phyloP scores from a whole-genome alignment of 768 basidiomycete genomes.

The Hypholoma sublateritium region DNA sequence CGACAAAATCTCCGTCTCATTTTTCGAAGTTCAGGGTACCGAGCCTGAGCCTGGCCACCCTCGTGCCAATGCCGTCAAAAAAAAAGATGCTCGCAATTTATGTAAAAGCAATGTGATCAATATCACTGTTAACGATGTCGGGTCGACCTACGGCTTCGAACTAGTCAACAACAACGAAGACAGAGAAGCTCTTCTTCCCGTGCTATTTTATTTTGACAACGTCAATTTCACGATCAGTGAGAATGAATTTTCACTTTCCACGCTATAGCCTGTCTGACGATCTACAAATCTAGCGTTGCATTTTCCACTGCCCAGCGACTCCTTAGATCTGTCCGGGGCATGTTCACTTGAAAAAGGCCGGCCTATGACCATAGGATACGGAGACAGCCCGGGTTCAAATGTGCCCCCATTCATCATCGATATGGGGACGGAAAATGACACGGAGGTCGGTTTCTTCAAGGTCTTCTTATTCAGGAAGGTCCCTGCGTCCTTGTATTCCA shows the following conservation, averaged over 20 bases:
- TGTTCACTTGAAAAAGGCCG: no score
- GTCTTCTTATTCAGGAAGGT: background rate
- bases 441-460: slow-evolving; percentile 3
- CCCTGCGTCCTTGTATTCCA: background rate
- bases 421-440: background rate
- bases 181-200: background rate
- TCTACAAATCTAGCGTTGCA: background rate
- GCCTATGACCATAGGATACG: slow-evolving; percentile 1
- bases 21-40: no score
- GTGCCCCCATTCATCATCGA: background rate
- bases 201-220: background rate
- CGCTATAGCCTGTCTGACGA: background rate
- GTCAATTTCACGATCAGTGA: background rate
- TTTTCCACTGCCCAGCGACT: background rate
- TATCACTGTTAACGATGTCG: no score
- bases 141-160: background rate
- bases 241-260: background rate
- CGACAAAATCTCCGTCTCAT: no score
- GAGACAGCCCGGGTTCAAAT: background rate
- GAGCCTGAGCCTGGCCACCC: no score
- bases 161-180: background rate
- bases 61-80: no score
- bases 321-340: no score
- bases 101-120: background rate
- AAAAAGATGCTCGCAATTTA: background rate